Evolutionary conservation across 75 land plant species (phyloP), one percentile per base, ranked within the genome.

Genomic region (Picea glauca): DNA sequence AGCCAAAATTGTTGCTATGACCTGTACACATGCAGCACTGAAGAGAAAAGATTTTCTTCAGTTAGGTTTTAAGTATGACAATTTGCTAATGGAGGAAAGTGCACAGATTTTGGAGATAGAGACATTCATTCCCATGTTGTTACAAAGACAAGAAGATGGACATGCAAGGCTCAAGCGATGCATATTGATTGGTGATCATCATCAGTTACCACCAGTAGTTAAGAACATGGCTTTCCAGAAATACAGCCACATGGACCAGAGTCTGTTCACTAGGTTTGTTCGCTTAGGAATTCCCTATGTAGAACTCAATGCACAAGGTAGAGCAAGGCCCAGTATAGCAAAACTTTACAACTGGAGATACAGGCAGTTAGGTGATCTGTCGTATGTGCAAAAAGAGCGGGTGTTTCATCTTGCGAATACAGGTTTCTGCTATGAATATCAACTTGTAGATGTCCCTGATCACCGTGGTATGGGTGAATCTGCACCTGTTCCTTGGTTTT

Each of bases 151-250:
- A 74, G 95, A 96, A 82, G 99, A 97, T 91, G 99, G 99, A 5
- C 83, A 90, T 82, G 96, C 96, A 78, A 88, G 99, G 81, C 85
- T 97, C 9, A 97, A 97, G 83, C 88, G 99, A n/a, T 95, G 98
- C 78, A 97, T 97, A 76, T 80, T 97, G 80, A 97, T 97, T 78
- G 99, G 99, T 82, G 99, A 97, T 83, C 99, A 97, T 79, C 99
- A 97, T 78, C 99, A 97, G 82, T 79, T 97, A 77, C 99, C 99
- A 75, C 99, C 99, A 23, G 99, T 97, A 62, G 99, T 97, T n/a
- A 97, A 97, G 81, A 97, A 97, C 78, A 89, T 97, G 94, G 99
- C 99, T 79, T 97, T 95, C 75, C 98, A 97, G 60, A 97, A 97
- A 74, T 97, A 94, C 72, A 97, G 99, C 75, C 99, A 97, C 72